Percentiles rank a stretch among this genome's conserved stretches.
Conservation (phyloP, 441 rosid genomes). For the Croton laevigatus region DNA sequence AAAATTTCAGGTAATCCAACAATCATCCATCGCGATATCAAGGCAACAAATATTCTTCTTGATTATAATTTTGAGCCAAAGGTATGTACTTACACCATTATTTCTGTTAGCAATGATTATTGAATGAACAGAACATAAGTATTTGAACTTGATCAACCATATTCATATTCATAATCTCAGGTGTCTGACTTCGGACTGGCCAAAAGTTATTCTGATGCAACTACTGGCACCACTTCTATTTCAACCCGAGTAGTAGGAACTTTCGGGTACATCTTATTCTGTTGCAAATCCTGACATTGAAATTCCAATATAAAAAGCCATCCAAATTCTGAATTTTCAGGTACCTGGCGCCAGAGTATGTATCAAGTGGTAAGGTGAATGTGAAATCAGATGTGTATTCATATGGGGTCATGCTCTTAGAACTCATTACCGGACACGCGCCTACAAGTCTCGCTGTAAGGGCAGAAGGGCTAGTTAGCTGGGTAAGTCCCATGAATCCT, state of each 20-base stretch:
- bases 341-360: constrained; percentile 86
- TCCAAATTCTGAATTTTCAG: constrained; percentile 24
- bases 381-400: constrained; percentile 90
- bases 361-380: constrained; percentile 78
- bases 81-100: constrained; percentile 31
- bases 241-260: constrained; percentile 94
- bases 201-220: constrained; percentile 60
- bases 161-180: constrained; percentile 29
- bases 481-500: constrained; percentile 55
- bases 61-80: constrained; percentile 85
- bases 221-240: constrained; percentile 49
- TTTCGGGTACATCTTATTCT: constrained; percentile 49
- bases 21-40: constrained; percentile 91
- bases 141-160: not conserved
- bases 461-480: constrained; percentile 74
- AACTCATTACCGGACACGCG: constrained; percentile 71
- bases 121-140: too few species aligned
- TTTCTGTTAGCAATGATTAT: not conserved
- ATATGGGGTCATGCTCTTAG: constrained; percentile 77
- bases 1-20: constrained; percentile 66
- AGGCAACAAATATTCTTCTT: constrained; percentile 71
- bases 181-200: constrained; percentile 97
- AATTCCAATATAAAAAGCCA: too few species aligned
- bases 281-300: not conserved
- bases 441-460: constrained; percentile 53